These are phyloP conservation scores for Albophoma yamanashiensis DNA, from an alignment of 2,329 filamentous ascomycete genomes.

Conservation along the genomic window DNA sequence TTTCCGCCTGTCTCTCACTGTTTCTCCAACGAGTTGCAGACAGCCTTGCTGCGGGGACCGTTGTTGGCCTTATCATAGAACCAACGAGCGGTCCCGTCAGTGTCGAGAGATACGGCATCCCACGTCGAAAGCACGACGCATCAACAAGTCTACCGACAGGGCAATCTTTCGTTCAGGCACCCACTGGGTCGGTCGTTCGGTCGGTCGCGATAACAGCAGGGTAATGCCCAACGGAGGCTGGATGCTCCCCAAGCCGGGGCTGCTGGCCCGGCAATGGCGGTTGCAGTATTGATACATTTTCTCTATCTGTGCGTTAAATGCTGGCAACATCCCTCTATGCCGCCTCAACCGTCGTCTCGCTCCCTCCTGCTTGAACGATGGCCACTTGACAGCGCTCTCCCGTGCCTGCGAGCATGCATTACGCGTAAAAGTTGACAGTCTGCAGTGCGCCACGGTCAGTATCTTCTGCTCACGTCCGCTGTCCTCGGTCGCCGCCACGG, in stretches of 20 bases:
- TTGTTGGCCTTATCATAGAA: background rate
- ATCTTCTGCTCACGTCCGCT: background rate
- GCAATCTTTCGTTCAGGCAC: background rate
- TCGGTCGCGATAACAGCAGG: background rate
- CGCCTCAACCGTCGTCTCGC: background rate
- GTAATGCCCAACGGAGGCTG: background rate
- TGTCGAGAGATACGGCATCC: background rate
- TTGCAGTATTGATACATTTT: background rate
- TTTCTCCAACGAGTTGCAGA: too few species aligned
- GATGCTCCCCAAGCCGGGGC: background rate
- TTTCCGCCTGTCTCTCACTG: too few species aligned
- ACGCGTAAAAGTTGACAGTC: constrained; percentile 49
- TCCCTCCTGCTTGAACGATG: background rate
- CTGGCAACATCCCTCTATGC: background rate
- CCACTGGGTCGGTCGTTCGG: background rate
- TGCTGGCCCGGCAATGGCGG: background rate
- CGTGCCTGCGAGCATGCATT: constrained; percentile 9
- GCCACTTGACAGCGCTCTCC: background rate
- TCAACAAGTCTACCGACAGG: background rate
- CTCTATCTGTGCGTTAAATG: background rate
- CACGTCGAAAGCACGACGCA: background rate
- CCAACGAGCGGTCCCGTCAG: background rate
- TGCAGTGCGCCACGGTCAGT: constrained; percentile 11
- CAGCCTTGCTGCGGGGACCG: too few species aligned
- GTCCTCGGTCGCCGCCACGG: background rate